Conservation (phyloP, 2,329 filamentous ascomycete species). For the Exophiala oligosperma region DNA sequence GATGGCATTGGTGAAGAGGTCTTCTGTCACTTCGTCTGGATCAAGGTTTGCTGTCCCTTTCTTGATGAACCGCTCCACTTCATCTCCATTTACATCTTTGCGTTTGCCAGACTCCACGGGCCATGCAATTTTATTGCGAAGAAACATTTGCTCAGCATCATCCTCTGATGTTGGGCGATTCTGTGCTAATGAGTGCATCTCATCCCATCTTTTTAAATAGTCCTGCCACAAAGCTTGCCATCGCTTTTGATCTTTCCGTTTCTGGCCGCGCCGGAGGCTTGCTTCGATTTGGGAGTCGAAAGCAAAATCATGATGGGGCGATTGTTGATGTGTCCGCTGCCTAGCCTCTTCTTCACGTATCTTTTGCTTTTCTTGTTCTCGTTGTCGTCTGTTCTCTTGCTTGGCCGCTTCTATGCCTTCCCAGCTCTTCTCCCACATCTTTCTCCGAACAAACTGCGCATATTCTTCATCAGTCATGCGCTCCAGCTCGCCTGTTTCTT, state of each 20-base stretch:
- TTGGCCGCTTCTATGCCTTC: constrained; percentile 79
- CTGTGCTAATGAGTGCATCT: constrained; percentile 37
- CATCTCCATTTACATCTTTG: constrained; percentile 57
- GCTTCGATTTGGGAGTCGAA: constrained; percentile 68
- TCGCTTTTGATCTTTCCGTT: constrained; percentile 56
- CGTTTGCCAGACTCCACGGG: constrained; percentile 65
- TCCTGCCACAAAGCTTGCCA: constrained; percentile 63
- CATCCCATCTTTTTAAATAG: constrained; percentile 67
- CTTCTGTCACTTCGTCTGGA: constrained; percentile 20
- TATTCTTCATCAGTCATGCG: constrained; percentile 94
- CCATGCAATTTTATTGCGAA: constrained; percentile 63
- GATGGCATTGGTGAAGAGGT: constrained; percentile 54
- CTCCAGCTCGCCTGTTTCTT: constrained; percentile 63
- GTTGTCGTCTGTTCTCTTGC: constrained; percentile 58
- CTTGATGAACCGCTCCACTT: constrained; percentile 70
- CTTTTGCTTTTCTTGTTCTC: constrained; percentile 47
- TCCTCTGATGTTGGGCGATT: constrained; percentile 15
- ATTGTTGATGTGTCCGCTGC: neutral
- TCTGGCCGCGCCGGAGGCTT: constrained; percentile 66
- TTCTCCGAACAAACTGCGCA: constrained; percentile 74
- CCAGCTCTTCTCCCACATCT: constrained; percentile 96
- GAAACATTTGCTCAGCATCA: constrained; percentile 24
- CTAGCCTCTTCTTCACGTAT: constrained; percentile 35
- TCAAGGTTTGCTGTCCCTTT: constrained; percentile 31
- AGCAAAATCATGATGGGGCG: constrained; percentile 27